phyloP scores from a whole-genome alignment of 305 asterid genomes.

The Rubia balearica region DNA sequence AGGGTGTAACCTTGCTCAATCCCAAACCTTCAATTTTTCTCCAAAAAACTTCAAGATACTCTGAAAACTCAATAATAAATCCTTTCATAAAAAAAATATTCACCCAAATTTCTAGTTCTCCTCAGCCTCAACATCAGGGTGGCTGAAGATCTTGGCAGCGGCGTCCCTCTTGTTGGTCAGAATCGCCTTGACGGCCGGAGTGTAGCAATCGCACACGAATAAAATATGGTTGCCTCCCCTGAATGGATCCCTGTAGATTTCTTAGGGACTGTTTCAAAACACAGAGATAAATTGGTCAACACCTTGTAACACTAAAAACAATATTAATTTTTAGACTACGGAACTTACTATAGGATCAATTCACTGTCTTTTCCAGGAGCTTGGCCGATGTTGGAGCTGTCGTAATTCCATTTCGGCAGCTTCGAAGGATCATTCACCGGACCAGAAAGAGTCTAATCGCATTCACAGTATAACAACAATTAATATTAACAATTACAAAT shows the following conservation, averaged over 20 bases:
- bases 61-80: no score
- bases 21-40: slow-evolving; percentile 48
- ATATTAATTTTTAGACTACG: no score
- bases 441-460: no score
- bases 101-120: slow-evolving; percentile 50
- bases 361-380: no score
- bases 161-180: slow-evolving; percentile 68
- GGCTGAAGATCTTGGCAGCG: slow-evolving; percentile 70
- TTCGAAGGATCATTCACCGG: no score
- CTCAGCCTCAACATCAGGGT: slow-evolving; percentile 60
- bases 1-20: slow-evolving; percentile 90
- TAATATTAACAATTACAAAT: no score
- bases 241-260: slow-evolving; percentile 82
- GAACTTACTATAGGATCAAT: no score
- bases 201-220: slow-evolving; percentile 87
- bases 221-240: slow-evolving; percentile 70
- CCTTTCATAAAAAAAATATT: background rate
- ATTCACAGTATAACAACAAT: no score
- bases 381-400: no score
- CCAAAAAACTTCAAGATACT: background rate
- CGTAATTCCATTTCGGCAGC: no score
- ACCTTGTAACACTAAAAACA: background rate
- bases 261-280: slow-evolving; percentile 58
- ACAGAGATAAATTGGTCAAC: background rate
- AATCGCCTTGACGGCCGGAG: slow-evolving; percentile 70